Conservation (phyloP, 2,329 filamentous ascomycete species). For the Tolypocladium paradoxum region DNA sequence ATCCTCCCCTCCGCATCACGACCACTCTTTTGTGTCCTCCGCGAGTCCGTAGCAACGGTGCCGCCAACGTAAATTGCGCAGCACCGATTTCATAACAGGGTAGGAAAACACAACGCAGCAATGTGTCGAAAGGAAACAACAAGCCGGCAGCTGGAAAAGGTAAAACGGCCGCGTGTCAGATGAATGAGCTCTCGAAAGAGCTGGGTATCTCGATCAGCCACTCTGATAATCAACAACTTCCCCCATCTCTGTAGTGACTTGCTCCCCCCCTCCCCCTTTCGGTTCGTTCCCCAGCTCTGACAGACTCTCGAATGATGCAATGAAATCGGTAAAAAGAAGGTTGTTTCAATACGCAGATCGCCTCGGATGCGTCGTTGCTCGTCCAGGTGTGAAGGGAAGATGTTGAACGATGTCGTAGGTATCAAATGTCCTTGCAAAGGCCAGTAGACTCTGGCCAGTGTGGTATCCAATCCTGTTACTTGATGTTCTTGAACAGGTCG, state of each 20-base stretch:
- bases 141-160: slow-evolving; percentile 10
- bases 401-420: slow-evolving; percentile 5
- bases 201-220: slow-evolving; percentile 29
- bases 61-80: not conserved
- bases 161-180: slow-evolving; percentile 19
- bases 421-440: not conserved
- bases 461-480: slow-evolving; percentile 23
- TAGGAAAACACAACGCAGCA: not conserved
- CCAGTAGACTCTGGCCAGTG: not conserved
- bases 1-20: not conserved
- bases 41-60: not conserved
- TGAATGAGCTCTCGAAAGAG: slow-evolving; percentile 25
- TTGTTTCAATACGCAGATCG: slow-evolving; percentile 6
- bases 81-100: not conserved
- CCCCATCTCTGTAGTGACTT: not conserved
- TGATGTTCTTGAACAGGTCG: slow-evolving; percentile 50
- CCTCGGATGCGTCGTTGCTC: slow-evolving; percentile 14
- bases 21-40: not conserved
- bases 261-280: not conserved
- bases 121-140: slow-evolving; percentile 5
- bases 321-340: not conserved
- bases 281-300: not conserved
- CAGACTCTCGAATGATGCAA: not conserved
- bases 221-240: slow-evolving; percentile 9
- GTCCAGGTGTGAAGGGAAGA: slow-evolving; percentile 13